Evolutionary conservation across 495 filamentous ascomycete species (phyloP).

Genomic region (Neurospora sp.): DNA sequence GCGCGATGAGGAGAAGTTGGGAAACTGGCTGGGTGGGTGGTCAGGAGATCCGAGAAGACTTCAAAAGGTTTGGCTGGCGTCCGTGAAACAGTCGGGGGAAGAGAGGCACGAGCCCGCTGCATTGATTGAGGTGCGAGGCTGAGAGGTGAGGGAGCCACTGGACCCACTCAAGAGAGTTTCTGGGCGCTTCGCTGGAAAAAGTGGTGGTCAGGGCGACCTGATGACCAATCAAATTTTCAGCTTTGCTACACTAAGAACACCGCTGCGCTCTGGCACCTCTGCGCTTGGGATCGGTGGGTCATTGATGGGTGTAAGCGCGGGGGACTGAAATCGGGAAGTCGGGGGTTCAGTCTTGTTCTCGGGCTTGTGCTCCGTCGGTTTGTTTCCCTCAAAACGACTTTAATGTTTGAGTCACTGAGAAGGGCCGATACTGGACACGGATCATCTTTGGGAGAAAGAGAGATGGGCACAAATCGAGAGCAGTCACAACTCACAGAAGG

Average conservation of each 20-base stretch:
- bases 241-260: not conserved
- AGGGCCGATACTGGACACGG: not conserved
- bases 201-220: slow-evolving; percentile 5
- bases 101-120: not conserved
- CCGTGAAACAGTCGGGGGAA: no score
- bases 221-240: slow-evolving; percentile 14
- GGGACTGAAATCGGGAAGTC: not conserved
- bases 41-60: not conserved
- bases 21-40: not conserved
- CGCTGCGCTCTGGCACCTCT: not conserved
- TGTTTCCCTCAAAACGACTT: not conserved
- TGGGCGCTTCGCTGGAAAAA: slow-evolving; percentile 10
- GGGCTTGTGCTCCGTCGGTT: not conserved
- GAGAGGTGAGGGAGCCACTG: not conserved
- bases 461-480: not conserved
- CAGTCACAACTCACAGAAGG: not conserved
- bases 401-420: not conserved
- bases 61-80: not conserved
- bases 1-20: not conserved
- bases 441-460: not conserved
- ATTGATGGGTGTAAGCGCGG: not conserved
- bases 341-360: not conserved
- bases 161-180: slow-evolving; percentile 1
- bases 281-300: not conserved
- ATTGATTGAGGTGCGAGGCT: not conserved